Conservation (phyloP, 1,284 basidiomycete genomes). For the Porogramme epimiltina region DNA sequence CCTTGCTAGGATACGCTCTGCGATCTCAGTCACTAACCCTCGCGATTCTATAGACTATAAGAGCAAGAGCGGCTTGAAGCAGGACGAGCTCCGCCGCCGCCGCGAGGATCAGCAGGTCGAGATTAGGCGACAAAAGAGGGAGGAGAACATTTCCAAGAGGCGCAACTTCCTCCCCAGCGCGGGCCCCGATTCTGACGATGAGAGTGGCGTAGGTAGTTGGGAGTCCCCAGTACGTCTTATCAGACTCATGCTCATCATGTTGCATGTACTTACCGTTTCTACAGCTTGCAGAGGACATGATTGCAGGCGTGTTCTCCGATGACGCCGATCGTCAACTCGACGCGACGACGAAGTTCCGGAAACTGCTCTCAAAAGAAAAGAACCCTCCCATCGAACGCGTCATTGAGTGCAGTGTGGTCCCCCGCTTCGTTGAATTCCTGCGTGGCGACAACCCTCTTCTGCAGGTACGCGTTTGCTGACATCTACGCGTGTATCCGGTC, state of each 20-base stretch:
- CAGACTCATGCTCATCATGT: constrained; percentile 14
- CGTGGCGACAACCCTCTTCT: constrained; percentile 90
- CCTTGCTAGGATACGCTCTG: background rate
- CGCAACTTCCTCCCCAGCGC: constrained; percentile 84
- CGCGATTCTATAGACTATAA: constrained; percentile 55
- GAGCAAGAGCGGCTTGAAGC: constrained; percentile 83
- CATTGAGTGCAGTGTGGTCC: constrained; percentile 96
- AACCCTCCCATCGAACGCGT: constrained; percentile 99
- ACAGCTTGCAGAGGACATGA: constrained; percentile 90
- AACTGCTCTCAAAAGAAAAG: constrained; percentile 98
- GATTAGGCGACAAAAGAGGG: constrained; percentile 94
- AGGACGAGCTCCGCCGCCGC: constrained; percentile 88
- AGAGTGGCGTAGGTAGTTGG: constrained; percentile 70
- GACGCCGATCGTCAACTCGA: constrained; percentile 92
- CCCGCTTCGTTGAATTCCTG: constrained; percentile 96
- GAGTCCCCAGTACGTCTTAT: constrained; percentile 68
- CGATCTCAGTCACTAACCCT: constrained; percentile 30
- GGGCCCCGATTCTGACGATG: constrained; percentile 84
- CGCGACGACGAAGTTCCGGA: constrained; percentile 96
- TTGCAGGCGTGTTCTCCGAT: constrained; percentile 90
- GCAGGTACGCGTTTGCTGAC: constrained; percentile 60
- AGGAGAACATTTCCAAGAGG: constrained; percentile 96
- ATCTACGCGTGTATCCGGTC: background rate
- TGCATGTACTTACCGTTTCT: constrained; percentile 16
- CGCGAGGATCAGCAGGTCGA: constrained; percentile 97